phyloP scores from a whole-genome alignment of 805 yeast species.

The Ogataea populi-albae region DNA sequence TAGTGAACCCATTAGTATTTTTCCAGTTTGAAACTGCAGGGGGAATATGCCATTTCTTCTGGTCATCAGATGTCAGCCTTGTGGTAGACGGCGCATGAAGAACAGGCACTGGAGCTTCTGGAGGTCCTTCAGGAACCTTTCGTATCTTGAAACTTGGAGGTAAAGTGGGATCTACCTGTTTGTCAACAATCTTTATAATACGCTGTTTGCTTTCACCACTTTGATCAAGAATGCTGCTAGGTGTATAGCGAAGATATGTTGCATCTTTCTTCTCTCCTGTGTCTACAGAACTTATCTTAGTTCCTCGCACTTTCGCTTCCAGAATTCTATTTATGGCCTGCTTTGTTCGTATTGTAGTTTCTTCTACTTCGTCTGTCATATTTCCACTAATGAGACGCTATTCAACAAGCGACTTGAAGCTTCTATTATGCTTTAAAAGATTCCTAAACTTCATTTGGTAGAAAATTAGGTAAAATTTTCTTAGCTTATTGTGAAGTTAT shows the following conservation, averaged over 20 bases:
- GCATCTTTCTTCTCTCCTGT: conserved; percentile 26
- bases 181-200: conserved; percentile 62
- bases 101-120: conserved; percentile 54
- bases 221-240: conserved; percentile 34
- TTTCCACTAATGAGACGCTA: too few species aligned
- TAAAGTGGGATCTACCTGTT: conserved; percentile 77
- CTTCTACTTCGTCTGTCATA: conserved; percentile 20
- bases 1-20: conserved; percentile 85
- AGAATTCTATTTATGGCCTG: conserved; percentile 52
- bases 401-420: too few species aligned
- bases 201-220: conserved; percentile 35
- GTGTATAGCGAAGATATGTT: conserved; percentile 44
- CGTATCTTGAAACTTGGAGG: conserved; percentile 76
- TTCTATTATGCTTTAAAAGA: too few species aligned
- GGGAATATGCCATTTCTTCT: conserved; percentile 81
- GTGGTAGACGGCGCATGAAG: conserved; percentile 57
- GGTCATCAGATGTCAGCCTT: conserved; percentile 65
- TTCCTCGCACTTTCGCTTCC: conserved; percentile 38
- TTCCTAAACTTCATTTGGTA: too few species aligned
- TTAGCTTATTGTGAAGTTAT: too few species aligned
- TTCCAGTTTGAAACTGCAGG: conserved; percentile 94
- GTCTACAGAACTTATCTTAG: conserved; percentile 20
- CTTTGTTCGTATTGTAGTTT: conserved; percentile 54
- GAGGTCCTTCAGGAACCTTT: conserved; percentile 66
- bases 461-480: too few species aligned